Conservation (phyloP, 1,284 basidiomycete genomes). For the Inonotus hispidus region DNA sequence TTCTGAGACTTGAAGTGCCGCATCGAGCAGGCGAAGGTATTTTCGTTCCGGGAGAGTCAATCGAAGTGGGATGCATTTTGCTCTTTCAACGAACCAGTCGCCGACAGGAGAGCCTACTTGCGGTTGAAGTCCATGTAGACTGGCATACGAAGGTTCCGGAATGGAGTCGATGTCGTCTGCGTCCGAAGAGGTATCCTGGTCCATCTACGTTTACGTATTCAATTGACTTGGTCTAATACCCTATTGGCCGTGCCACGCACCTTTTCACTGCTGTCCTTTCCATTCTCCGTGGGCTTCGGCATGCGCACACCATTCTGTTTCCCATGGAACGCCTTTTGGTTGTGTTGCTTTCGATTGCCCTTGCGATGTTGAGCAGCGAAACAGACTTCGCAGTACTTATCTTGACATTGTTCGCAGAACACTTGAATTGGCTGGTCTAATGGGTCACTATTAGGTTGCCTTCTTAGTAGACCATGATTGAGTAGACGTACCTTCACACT, state of each 20-base stretch:
- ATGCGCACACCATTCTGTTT: constrained; percentile 25
- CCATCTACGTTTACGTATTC: constrained; percentile 36
- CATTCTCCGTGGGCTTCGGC: constrained; percentile 23
- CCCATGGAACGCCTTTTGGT: constrained; percentile 41
- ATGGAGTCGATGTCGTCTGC: constrained; percentile 35
- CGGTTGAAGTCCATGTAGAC: constrained; percentile 36
- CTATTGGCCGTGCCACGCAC: constrained; percentile 20
- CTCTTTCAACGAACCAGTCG: constrained; percentile 76
- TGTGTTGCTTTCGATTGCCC: constrained; percentile 64
- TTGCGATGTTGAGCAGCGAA: constrained; percentile 77
- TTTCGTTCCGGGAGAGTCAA: constrained; percentile 70
- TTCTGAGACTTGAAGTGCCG: constrained; percentile 73
- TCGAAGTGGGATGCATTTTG: constrained; percentile 73
- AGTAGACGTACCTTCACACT: constrained; percentile 66
- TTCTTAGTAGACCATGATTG: background rate
- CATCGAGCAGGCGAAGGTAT: constrained; percentile 72
- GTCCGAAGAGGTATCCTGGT: constrained; percentile 35
- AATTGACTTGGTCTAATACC: constrained; percentile 10
- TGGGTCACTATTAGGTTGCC: background rate
- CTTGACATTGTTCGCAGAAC: constrained; percentile 61
- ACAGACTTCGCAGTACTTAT: constrained; percentile 77
- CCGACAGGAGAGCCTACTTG: constrained; percentile 53
- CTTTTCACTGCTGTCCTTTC: constrained; percentile 24
- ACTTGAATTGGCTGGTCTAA: constrained; percentile 77
- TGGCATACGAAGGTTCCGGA: constrained; percentile 33